Percentiles rank a stretch among this genome's conserved stretches.
These are phyloP conservation scores for Centaurea solstitialis DNA, from an alignment of 129 eudicot genomes.

Conservation along the genomic window DNA sequence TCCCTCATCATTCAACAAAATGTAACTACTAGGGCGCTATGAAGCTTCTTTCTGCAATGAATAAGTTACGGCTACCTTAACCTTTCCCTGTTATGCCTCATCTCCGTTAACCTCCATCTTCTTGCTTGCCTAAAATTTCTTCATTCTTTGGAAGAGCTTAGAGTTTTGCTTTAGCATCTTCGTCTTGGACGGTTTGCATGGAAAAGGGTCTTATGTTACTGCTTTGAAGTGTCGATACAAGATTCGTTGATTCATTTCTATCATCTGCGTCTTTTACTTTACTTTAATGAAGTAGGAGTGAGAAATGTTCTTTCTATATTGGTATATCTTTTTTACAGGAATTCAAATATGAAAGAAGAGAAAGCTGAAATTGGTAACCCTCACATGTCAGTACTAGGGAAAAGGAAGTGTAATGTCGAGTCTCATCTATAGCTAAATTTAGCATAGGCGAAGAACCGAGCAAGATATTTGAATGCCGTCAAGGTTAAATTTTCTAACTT, in stretches of 20 bases:
- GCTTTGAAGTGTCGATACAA: neutral
- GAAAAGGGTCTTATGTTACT: neutral
- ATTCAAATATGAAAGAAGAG: neutral
- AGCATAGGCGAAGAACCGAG: neutral
- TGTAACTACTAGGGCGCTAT: neutral
- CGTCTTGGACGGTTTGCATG: neutral
- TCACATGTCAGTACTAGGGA: neutral
- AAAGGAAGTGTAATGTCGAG: neutral
- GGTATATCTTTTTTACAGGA: neutral
- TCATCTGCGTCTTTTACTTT: neutral
- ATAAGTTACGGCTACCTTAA: neutral
- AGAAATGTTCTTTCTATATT: neutral
- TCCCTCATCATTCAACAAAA: neutral
- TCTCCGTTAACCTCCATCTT: neutral
- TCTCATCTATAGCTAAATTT: neutral
- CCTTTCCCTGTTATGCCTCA: neutral
- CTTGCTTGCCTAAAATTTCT: neutral
- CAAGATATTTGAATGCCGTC: neutral
- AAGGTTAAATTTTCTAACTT: neutral
- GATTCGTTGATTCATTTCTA: neutral
- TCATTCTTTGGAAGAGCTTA: neutral
- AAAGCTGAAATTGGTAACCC: conserved; percentile 1
- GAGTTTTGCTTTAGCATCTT: neutral
- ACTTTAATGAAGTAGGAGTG: neutral
- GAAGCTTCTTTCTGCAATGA: neutral